These are phyloP conservation scores for Mallotus nudiflorus DNA, from an alignment of 345 rosid species.

Conservation along the genomic window DNA sequence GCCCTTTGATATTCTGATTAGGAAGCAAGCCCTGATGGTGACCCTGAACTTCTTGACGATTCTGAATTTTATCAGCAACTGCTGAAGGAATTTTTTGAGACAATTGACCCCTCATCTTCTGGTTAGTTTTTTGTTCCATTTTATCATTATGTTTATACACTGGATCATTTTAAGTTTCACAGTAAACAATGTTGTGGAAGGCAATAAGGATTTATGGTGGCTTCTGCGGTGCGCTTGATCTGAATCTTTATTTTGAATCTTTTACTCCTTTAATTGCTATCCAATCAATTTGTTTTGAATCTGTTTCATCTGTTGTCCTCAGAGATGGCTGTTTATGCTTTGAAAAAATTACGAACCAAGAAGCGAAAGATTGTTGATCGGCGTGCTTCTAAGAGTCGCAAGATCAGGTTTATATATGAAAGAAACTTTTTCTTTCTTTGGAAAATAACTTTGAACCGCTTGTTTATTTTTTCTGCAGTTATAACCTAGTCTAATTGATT, in stretches of 20 bases:
- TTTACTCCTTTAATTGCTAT: background rate
- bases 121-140: conserved; percentile 36
- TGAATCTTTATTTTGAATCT: background rate
- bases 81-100: conserved; percentile 82
- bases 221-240: background rate
- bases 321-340: conserved; percentile 73
- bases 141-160: background rate
- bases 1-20: conserved; percentile 18
- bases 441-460: no score
- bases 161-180: background rate
- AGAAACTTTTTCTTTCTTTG: no score
- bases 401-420: conserved; percentile 56
- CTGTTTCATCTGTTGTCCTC: conserved; percentile 23
- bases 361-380: conserved; percentile 86
- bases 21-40: conserved; percentile 64
- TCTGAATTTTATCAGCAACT: conserved; percentile 85
- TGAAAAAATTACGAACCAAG: conserved; percentile 70
- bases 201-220: background rate
- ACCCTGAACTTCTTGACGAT: conserved; percentile 88
- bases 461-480: background rate
- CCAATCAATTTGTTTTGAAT: background rate
- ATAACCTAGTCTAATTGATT: background rate
- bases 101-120: conserved; percentile 62
- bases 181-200: background rate
- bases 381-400: conserved; percentile 87